phyloP scores from a whole-genome alignment of 139 green algal species.

The Volvox africanus region DNA sequence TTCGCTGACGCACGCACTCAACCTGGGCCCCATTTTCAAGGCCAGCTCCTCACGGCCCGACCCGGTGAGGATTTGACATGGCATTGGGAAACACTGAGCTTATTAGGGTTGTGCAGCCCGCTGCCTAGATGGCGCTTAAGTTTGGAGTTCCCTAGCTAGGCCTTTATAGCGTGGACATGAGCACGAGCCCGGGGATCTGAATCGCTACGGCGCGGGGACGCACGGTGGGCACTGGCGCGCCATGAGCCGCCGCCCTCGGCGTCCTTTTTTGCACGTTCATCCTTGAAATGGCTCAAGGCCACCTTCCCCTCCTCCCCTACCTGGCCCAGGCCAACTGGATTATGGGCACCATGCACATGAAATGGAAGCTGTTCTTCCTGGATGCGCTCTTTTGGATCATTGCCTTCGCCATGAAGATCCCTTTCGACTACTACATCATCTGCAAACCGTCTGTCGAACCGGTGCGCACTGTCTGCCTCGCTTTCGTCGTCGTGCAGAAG shows the following conservation, averaged over 20 bases:
- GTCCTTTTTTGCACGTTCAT: too few relatives aligned
- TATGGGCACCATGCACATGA: slow-evolving; percentile 52
- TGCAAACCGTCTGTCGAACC: slow-evolving; percentile 44
- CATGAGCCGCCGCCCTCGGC: too few relatives aligned
- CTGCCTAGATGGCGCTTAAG: too few relatives aligned
- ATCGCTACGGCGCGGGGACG: too few relatives aligned
- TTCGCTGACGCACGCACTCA: slow-evolving; percentile 42
- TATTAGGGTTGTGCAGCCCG: too few relatives aligned
- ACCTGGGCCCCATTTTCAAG: slow-evolving; percentile 39
- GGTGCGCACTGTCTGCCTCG: slow-evolving; percentile 1
- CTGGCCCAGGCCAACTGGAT: slow-evolving; percentile 50
- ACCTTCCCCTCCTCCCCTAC: neutral
- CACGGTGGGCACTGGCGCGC: too few relatives aligned
- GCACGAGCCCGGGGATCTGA: too few relatives aligned
- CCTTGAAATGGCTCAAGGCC: too few relatives aligned
- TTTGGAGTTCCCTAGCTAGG: too few relatives aligned
- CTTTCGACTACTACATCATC: slow-evolving; percentile 66
- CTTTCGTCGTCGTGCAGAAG: too few relatives aligned
- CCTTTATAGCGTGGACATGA: too few relatives aligned
- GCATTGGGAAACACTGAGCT: too few relatives aligned
- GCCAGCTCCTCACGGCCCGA: slow-evolving; percentile 41
- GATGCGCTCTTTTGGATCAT: slow-evolving; percentile 57
- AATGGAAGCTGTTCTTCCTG: slow-evolving; percentile 57
- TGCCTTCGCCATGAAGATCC: slow-evolving; percentile 52
- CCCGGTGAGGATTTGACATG: slow-evolving; percentile 5